Percentiles rank a stretch among this genome's conserved stretches.
phyloP scores from a whole-genome alignment of 202 grass and related monocot genomes.

The Eragrostis tef region DNA sequence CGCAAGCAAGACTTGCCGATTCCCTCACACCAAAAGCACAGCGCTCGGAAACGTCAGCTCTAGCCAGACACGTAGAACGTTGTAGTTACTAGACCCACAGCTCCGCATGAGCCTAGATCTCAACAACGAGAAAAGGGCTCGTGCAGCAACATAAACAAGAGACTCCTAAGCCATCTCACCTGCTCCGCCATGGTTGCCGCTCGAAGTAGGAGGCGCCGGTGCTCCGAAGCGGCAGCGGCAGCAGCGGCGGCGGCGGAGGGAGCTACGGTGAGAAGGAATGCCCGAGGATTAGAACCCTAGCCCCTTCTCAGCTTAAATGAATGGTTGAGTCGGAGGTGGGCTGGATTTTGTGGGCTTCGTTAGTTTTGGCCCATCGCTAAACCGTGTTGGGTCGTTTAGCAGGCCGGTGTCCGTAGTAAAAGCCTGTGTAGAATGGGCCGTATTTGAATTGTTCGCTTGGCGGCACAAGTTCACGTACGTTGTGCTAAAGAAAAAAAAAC shows the following conservation, averaged over 20 bases:
- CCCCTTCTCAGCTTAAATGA: not conserved
- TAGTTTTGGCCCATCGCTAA: no score
- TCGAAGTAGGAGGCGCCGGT: not conserved
- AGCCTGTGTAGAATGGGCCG: no score
- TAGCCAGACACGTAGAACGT: not conserved
- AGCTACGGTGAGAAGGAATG: slow-evolving; percentile 43
- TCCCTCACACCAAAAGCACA: not conserved
- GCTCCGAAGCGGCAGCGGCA: no score
- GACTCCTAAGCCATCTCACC: slow-evolving; percentile 30
- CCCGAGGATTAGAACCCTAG: slow-evolving; percentile 43
- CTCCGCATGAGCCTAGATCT: not conserved
- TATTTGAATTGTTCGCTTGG: no score
- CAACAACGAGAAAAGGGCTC: not conserved
- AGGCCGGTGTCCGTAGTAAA: no score
- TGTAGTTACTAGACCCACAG: not conserved
- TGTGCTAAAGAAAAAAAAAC: no score
- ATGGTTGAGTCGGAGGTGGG: not conserved
- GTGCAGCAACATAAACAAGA: not conserved
- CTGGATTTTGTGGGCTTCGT: not conserved
- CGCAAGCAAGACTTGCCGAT: not conserved
- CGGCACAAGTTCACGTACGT: no score
- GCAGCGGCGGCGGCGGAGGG: no score
- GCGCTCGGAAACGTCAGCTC: not conserved
- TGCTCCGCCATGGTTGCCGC: slow-evolving; percentile 66
- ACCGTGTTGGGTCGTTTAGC: no score